Base-by-base conservation (phyloP, 306 rosid species). In the Pyrus bretschneideri region DNA sequence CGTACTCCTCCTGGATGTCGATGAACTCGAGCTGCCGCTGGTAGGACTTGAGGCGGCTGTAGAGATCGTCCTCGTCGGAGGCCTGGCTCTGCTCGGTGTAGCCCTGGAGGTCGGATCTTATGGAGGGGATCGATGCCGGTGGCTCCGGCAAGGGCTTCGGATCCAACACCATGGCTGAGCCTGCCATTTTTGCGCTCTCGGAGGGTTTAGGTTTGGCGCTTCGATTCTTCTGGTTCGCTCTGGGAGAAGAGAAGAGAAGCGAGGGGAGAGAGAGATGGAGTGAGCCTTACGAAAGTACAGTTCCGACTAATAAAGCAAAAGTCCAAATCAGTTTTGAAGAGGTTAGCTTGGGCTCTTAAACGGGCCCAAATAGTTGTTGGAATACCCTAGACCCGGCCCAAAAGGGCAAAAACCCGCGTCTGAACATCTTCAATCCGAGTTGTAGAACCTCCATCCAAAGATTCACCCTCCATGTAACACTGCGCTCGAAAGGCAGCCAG, bases 1-100 rank as follows among this genome's bases (percentile, higher is more conserved):
- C 96, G 74, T 96, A 92, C 71, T 96, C 99, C 67, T 92, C 98
- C 78, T 96, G 97, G 38, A 96, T 96, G 77, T 96, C 98, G 55
- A 92, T 86, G 83, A 96, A 96, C 78, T 96, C 99, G 0, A 91
- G 72, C 80, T 96, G 99, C 17, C 99, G 86, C 60, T 91, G 93
- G 4, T 92, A 89, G 4, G 91, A 80, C 59, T 96, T 96, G 3
- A 88, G 86, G 38, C 87, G 92, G 79, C 93, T 88, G 84, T 96
- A 96, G 71, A 92, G 97, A 71, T 96, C 99, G 55, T 90, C 97
- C 11, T 89, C 96, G 64, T 89, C 96, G 82, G 87, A 29, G 63
- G 46, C 14, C n/a, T 38, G 78, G 76, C 64, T 19, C 33, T 80
- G 51, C 9, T 83, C 96, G 67, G 14, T 8, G 44, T 38, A 31